Evolutionary conservation across 176 grass and related monocot species (phyloP), one percentile per base, ranked within the genome.

Genomic region (Melocanna baccifera): DNA sequence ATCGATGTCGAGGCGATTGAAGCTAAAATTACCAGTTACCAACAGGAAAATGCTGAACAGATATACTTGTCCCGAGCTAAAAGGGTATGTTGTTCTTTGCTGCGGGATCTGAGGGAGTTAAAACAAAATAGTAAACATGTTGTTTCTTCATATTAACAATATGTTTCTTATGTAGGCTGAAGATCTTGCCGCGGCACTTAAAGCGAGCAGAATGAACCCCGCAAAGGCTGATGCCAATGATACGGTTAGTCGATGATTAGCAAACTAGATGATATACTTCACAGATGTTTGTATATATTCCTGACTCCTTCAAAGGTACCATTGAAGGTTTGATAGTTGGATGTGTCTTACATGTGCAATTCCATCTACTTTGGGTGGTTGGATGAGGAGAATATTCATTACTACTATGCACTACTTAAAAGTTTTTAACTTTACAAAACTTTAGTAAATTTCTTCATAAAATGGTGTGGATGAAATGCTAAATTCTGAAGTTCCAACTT

Each of bases 131-230:
- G 80, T 71, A 15, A 23, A 88, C 8, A 75, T 62, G 28, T 39
- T 51, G 67, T 20, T 47, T 76, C 25, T 32, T 63, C 0, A 10
- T 82, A 26, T 85, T 30, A 16, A 11, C 2, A 47, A 65, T 69
- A 6, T 72, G 30, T 28, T 69, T 80, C 47, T 92, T 81, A 45
- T 84, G 20, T 61, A 98, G 96, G 96, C 96, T 43, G 96, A 98
- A 92, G 96, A 98, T 83, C 88, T 98, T 66, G 96, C 91, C 3
- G 93, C 87, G 18, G 91, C 93, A 59, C 89, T 98, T 65, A 80
- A 55, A 90, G 93, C 89, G 47, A 90, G 83, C 87, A 93, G 80
- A 78, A 92, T 69, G 81, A 93, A 91, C 72, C 22, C 87, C 59
- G 58, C n/a, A 30, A 88, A 92, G 83, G 76, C 79, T 18, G 91